phyloP scores from a whole-genome alignment of 2,329 filamentous ascomycete species.

The Calonectria henricotiae region DNA sequence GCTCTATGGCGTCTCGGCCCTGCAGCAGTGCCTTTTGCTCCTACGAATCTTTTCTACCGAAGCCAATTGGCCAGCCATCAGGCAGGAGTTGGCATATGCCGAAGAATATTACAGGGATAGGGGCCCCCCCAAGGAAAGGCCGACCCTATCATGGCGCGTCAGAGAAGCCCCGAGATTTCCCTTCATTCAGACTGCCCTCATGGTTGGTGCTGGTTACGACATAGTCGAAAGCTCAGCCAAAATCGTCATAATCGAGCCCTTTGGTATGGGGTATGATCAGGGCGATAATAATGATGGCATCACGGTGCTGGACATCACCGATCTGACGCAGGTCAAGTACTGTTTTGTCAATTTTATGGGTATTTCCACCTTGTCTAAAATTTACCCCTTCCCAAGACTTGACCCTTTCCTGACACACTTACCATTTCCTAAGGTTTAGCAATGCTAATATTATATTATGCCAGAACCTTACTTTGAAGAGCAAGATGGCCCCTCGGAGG shows the following conservation, averaged over 20 bases:
- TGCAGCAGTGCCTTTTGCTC: conserved; percentile 34
- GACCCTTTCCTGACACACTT: too few species aligned
- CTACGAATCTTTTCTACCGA: conserved; percentile 36
- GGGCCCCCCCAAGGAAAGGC: not conserved
- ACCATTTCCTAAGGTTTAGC: not conserved
- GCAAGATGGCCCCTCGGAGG: not conserved
- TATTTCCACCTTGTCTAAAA: not conserved
- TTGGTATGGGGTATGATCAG: conserved; percentile 23
- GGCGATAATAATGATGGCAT: conserved; percentile 29
- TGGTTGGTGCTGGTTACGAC: conserved; percentile 30
- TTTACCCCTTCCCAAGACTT: too few species aligned
- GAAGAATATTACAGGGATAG: conserved; percentile 1
- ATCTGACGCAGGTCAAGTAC: conserved; percentile 12
- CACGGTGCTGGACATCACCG: conserved; percentile 33
- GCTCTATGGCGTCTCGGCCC: conserved; percentile 35
- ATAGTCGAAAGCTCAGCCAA: not conserved
- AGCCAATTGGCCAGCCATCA: conserved; percentile 30
- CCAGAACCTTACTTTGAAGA: not conserved
- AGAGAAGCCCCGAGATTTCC: conserved; percentile 11
- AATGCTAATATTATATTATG: not conserved
- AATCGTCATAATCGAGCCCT: conserved; percentile 14
- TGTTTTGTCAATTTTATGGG: conserved; percentile 30
- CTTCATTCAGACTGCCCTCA: conserved; percentile 36
- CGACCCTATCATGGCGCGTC: not conserved
- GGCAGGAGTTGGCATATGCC: conserved; percentile 33